A percentile compares a stretch with the other conserved stretches of the same genome.
These are phyloP conservation scores for Annulohypoxylon maeteangense DNA, from an alignment of 495 filamentous ascomycete species.

Conservation along the genomic window DNA sequence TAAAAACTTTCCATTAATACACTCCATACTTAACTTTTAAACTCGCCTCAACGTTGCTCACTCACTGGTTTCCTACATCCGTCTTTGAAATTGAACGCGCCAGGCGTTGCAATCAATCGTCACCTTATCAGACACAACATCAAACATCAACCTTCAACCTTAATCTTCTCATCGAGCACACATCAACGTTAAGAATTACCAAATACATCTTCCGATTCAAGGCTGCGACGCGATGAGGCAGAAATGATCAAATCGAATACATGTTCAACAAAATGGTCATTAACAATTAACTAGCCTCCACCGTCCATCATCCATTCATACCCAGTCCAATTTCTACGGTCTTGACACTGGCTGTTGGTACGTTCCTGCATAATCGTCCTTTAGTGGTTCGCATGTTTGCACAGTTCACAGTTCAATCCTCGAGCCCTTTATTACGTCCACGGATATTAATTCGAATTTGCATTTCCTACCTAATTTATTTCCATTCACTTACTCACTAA, in stretches of 20 bases:
- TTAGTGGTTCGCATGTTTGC: constrained; percentile 7
- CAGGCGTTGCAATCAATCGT: not conserved
- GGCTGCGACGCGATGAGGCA: not conserved
- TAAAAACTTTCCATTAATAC: not conserved
- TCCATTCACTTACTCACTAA: not conserved
- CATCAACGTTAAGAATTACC: not conserved
- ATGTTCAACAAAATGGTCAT: constrained; percentile 10
- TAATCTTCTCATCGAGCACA: not conserved
- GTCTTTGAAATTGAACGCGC: not conserved
- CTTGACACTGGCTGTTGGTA: constrained; percentile 7
- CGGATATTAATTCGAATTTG: too few species aligned
- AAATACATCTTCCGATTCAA: not conserved
- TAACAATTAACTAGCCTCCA: not conserved
- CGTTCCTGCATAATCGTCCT: constrained; percentile 14
- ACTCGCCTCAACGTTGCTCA: not conserved
- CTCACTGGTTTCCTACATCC: not conserved
- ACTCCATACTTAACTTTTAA: too few species aligned
- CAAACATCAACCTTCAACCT: not conserved
- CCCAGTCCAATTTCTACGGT: too few species aligned
- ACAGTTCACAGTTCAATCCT: constrained; percentile 15
- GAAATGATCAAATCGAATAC: not conserved
- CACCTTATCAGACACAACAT: not conserved
- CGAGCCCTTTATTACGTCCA: not conserved
- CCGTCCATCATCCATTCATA: too few species aligned
- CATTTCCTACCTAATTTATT: too few species aligned